Evolutionary conservation across 768 basidiomycete genomes (phyloP), one percentile per base, ranked within the genome.

Genomic region (Leccinum subgranulosum): DNA sequence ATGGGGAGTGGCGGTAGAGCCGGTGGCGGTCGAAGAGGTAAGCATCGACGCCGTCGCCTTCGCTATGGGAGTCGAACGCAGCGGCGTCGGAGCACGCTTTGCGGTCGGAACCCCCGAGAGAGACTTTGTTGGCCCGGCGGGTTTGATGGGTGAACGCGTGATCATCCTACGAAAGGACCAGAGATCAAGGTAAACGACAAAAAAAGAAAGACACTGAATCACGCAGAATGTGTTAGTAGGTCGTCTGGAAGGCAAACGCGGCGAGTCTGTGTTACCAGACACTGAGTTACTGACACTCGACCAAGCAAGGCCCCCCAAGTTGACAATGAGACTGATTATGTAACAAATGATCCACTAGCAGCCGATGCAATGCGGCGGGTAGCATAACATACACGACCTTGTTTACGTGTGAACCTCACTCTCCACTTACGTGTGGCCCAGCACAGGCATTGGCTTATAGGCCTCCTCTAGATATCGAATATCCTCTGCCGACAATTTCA

Each of bases 401-500:
- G 46, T 33, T 8, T 28, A 58, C 34, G 21, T 19, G 43, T 48
- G 6, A 12, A 15, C 6, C 21, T 23, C 49, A 15, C 43, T n/a
- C 17, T 41, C 39, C 33, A 2, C 31, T 57, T 61, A 70, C 17
- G 56, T 43, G 41, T 79, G 77, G n/a, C 80, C 78, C 6, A 78
- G 60, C 23, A 80, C 69, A 11, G 69, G 43, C 59, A 71, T 71
- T 6, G 82, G 75, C 46, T 55, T 58, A 66, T 84, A 84, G 1
- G 71, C 68, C 60, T 79, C 76, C 49, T 76, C 75, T 49, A 85
- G 70, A 47, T 72, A 75, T 55, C 75, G 70, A 36, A 79, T 70
- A 59, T 85, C 84, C 25, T 83, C 84, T 15, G 68, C 67, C 0
- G 76, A 76, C 57, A 85, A 69, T 46, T 76, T 67, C 48, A 84